Evolutionary conservation across 805 yeast species (phyloP), one percentile per base, ranked within the genome.

Genomic region (Alloascoidea hylecoeti): DNA sequence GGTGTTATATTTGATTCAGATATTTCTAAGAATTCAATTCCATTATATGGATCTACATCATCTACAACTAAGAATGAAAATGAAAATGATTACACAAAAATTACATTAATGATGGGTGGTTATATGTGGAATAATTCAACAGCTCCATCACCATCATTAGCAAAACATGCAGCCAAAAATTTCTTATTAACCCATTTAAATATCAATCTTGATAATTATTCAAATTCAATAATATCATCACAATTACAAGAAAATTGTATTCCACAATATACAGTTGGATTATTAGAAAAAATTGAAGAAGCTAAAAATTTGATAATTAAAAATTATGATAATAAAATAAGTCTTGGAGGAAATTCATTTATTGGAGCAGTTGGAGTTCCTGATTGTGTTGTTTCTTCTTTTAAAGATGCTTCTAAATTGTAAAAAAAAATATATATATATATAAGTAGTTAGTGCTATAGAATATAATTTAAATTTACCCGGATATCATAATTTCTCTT

Each of bases 1-100:
- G 98, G 98, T 2, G 84, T 85, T 4, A 85, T 92, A 15, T 89
- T 79, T 57, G 97, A 89, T 55, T 83, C 95, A 1, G 85, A 84
- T 39, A 72, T 84, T 16, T 92, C 82, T 49, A 68, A 70, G 45
- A 69, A 74, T 37, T 57, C 70, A 33, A 46, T 49, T 15, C 57
- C 59, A 1, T 42, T 65, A 12, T 45, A 47, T 19, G 35, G 42
- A 9, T 23, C 30, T 23, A 40, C 36, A 42, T 50, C 18, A 49
- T 41, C 15, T 35, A 39, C 13, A 34, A 34, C 5, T 38, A 35
- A 15, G 33, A 37, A 5, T 40, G 43, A 33, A 34, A 36, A 17
- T 36, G 43, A 38, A 4, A 42, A 53, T 16, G 58, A 61, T 0
- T 78, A 75, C 46, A 72, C 85, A 3, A 84, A 81, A 47, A 51